Evolutionary conservation across 257 asterid species (phyloP), one percentile per base, ranked within the genome.

Genomic region (Fraxinus anomala): DNA sequence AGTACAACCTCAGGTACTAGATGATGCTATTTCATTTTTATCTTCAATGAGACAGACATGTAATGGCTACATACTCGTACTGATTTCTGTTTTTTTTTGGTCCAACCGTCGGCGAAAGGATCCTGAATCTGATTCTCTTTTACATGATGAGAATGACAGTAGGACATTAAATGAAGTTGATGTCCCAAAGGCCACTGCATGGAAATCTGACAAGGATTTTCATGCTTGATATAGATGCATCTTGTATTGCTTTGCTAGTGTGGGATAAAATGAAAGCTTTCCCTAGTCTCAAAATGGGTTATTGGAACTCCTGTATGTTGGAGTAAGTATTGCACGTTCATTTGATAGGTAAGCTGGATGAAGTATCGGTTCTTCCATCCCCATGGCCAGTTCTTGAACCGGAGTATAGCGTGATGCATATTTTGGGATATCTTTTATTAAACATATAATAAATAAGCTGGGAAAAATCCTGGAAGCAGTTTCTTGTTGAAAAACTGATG

Each of bases 71-170:
- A 68, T 65, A 5, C 49, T 80, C 30, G 73, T 42, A 76, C 51
- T 36, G 63, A 36, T 56, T 56, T 59, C 56, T 80, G 33, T 59
- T 11, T 42, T 42, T 37, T 7, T 6, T 36, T 36, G 17, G 17
- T 13, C 51, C 66, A 33, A 72, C 21, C 73, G 61, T 83, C 93
- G 90, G 97, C 66, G 21, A 40, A 83, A 86, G 82, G 96, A 88
- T 77, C 88, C 80, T 47, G 98, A 94, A 80, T 77, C 92, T 40
- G 95, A 88, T 81, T 92, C 96, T 33, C 89, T 94, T 39, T 56
- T 91, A 79, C 85, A 67, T 23, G 81, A 73, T 80, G 96, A 91
- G 87, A 90, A 72, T 23, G 93, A 86, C 49, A 71, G 83, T 68
- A 74, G 76, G 14, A 82, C 70, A 73, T 77, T 73, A 66, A 88